These are phyloP conservation scores for Scheffersomyces amazonensis DNA, from an alignment of 805 yeast genomes.

Conservation along the genomic window DNA sequence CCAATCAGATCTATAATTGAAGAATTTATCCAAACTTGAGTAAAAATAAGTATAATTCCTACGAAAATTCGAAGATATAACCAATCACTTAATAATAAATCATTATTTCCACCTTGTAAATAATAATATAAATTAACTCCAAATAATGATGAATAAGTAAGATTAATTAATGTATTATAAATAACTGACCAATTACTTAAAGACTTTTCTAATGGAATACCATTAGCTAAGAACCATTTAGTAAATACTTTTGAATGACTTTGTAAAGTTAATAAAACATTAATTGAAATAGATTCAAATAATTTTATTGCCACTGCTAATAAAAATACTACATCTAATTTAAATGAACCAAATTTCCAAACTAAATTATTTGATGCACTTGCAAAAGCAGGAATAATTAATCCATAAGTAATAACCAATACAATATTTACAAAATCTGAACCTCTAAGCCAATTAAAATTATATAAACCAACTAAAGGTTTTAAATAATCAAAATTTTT, in stretches of 20 bases:
- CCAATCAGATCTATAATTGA: slow-evolving; percentile 73
- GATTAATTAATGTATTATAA: slow-evolving; percentile 48
- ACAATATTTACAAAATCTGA: slow-evolving; percentile 55
- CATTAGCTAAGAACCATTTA: slow-evolving; percentile 59
- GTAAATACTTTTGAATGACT: slow-evolving; percentile 63
- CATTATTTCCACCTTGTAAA: slow-evolving; percentile 13
- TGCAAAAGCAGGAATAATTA: slow-evolving; percentile 40
- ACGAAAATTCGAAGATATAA: slow-evolving; percentile 53
- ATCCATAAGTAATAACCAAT: slow-evolving; percentile 38
- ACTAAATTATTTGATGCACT: slow-evolving; percentile 16
- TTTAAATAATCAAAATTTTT: slow-evolving; percentile 37
- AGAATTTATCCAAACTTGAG: slow-evolving; percentile 68
- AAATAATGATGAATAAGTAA: slow-evolving; percentile 56
- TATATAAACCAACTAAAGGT: slow-evolving; percentile 59
- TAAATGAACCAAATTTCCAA: neutral
- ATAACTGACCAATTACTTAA: slow-evolving; percentile 71
- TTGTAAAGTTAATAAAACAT: slow-evolving; percentile 54
- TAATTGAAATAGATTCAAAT: slow-evolving; percentile 49
- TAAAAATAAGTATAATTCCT: slow-evolving; percentile 51
- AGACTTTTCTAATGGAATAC: slow-evolving; percentile 61
- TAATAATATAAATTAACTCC: slow-evolving; percentile 31
- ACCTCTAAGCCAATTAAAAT: slow-evolving; percentile 63
- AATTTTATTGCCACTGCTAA: slow-evolving; percentile 48
- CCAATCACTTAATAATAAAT: slow-evolving; percentile 31
- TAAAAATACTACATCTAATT: slow-evolving; percentile 27